Evolutionary conservation across 192 early-diverging fungal species (phyloP).

Genomic region (Umbelopsis ramanniana): DNA sequence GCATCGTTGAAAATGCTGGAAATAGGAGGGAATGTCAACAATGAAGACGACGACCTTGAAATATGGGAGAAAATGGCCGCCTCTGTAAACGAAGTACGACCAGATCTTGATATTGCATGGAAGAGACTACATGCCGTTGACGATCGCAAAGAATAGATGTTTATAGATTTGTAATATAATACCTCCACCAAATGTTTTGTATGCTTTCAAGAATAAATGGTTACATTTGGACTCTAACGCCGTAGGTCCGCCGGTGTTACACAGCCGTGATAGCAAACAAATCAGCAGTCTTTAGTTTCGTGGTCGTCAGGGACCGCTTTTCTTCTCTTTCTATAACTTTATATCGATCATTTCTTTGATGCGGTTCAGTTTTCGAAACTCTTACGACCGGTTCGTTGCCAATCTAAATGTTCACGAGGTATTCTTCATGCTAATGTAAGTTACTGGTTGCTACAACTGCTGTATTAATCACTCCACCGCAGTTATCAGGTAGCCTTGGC

Average conservation of each 20-base stretch:
- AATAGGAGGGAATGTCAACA: conserved; percentile 54
- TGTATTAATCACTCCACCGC: not conserved
- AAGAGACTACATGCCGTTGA: conserved; percentile 38
- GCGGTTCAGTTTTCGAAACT: conserved; percentile 1
- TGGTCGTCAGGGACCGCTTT: not conserved
- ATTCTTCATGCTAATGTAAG: not conserved
- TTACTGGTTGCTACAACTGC: not conserved
- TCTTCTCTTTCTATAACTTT: not conserved
- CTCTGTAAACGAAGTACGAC: conserved; percentile 40
- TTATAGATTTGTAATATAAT: not conserved
- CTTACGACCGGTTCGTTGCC: conserved; percentile 3
- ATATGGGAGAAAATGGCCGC: conserved; percentile 45
- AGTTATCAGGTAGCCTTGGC: conserved; percentile 41
- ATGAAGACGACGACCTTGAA: conserved; percentile 35
- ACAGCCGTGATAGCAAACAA: too few species aligned
- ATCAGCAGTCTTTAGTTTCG: not conserved
- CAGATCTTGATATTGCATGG: conserved; percentile 47
- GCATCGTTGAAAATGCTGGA: conserved; percentile 47
- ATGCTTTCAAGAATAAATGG: too few species aligned
- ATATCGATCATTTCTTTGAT: not conserved
- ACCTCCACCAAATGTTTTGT: too few species aligned
- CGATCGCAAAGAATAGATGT: not conserved
- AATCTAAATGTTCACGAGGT: conserved; percentile 31
- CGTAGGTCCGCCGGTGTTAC: too few species aligned
- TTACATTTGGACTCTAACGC: too few species aligned